These are phyloP conservation scores for Xerocomellus chrysenteron DNA, from an alignment of 768 basidiomycete genomes.

Conservation along the genomic window DNA sequence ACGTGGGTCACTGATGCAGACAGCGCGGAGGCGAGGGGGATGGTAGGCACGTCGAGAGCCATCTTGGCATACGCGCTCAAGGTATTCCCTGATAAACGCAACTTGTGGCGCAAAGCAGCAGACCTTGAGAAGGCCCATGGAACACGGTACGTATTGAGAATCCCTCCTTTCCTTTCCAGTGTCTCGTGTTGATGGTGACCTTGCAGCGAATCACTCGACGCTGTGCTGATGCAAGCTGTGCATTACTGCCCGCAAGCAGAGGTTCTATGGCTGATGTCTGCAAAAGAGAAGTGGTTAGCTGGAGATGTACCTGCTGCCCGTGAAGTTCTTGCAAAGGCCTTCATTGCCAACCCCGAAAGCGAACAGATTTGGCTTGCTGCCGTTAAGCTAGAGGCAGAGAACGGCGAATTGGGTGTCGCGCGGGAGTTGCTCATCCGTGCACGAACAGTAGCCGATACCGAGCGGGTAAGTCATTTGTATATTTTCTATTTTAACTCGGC, in stretches of 20 bases:
- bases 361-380: conserved; percentile 98
- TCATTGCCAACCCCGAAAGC: conserved; percentile 93
- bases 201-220: conserved; percentile 72
- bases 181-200: conserved; percentile 1
- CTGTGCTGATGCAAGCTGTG: conserved; percentile 79
- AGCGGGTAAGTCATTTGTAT: conserved; percentile 56
- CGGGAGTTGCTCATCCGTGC: conserved; percentile 86
- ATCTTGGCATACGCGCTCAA: conserved; percentile 89
- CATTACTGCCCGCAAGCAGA: conserved; percentile 93
- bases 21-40: conserved; percentile 67
- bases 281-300: conserved; percentile 93
- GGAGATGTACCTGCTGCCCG: conserved; percentile 92
- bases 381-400: conserved; percentile 95
- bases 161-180: not conserved
- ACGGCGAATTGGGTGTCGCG: conserved; percentile 85
- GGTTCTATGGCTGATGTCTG: conserved; percentile 96
- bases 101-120: conserved; percentile 89
- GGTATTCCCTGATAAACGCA: conserved; percentile 83
- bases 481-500: not conserved
- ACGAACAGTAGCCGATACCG: conserved; percentile 86
- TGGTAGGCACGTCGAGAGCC: conserved; percentile 81
- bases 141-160: conserved; percentile 52
- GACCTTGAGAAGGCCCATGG: conserved; percentile 93
- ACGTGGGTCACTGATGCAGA: conserved; percentile 94
- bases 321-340: conserved; percentile 83